Evolutionary conservation across 441 rosid species (phyloP), one percentile per base, ranked within the genome.

Genomic region (Adansonia rubrostipa): DNA sequence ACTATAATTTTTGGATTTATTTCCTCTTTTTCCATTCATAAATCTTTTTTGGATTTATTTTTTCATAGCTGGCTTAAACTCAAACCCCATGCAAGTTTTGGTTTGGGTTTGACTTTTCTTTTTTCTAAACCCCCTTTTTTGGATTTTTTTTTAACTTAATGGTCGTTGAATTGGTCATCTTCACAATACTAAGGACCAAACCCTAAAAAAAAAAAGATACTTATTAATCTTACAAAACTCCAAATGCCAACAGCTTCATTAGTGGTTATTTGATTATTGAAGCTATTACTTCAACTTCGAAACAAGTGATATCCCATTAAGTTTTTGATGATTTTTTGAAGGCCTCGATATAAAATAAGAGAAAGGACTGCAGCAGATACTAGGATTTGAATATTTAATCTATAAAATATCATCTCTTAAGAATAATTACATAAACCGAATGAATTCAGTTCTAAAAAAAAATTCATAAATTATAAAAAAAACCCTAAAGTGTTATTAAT

Each of bases 1-100:
- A 71, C 48, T 9, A 71, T 51, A 36, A 14, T 24, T 53, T 51
- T 51, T 28, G 75, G 45, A 33, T 71, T 50, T 28, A 9, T 53
- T 71, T 53, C 33, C 24, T 51, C 40, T 15, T 51, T 36, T 71
- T 71, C 60, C 44, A 7, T 24, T 9, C 3, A 17, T n/a, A 33
- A n/a, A 36, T 10, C 40, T 54, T 48, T 71, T 36, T 71, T 53
- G 10, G 33, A 53, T 33, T 36, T 33, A 54, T 33, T 4, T 28
- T 33, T 70, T 71, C 75, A 53, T 53, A 9, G 24, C 42, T 50
- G 57, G 73, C 40, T 14, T 67, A 67, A n/a, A 19, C 53, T 17
- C 24, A 17, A 69, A 14, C 74, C 60, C 72, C 72, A 17, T 20
- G 9, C n/a, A 48, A 22, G 19, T 19, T 48, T 70, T 13, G 42